These are phyloP conservation scores for Termitomyces sp. DNA, from an alignment of 768 basidiomycete genomes.

Conservation along the genomic window DNA sequence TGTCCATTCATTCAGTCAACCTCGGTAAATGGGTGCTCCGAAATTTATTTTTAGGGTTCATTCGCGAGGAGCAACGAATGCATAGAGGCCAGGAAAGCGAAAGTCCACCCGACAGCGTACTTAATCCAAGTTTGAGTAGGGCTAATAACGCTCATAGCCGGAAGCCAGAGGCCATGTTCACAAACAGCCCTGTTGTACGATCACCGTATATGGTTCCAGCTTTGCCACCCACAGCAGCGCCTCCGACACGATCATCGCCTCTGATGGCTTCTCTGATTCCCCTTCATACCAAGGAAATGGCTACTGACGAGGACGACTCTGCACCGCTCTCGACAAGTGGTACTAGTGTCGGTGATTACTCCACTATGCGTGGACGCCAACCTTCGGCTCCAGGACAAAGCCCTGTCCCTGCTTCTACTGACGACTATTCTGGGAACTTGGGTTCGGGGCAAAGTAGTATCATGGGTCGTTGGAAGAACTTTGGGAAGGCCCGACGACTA, in stretches of 20 bases:
- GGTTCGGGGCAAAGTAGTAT: constrained; percentile 55
- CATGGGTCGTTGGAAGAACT: constrained; percentile 76
- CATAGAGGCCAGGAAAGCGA: constrained; percentile 26
- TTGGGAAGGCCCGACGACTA: constrained; percentile 53
- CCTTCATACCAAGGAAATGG: constrained; percentile 24
- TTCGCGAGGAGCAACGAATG: constrained; percentile 59
- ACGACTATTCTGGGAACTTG: constrained; percentile 53
- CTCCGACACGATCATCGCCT: constrained; percentile 44
- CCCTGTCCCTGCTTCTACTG: constrained; percentile 31
- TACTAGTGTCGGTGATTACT: constrained; percentile 45
- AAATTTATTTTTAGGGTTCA: constrained; percentile 79
- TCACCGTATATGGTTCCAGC: constrained; percentile 68
- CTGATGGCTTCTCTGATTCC: constrained; percentile 59
- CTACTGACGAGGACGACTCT: constrained; percentile 32
- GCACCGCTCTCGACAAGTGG: constrained; percentile 12
- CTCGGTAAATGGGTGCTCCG: constrained; percentile 88
- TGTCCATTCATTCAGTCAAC: constrained; percentile 55
- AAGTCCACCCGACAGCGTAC: constrained; percentile 18
- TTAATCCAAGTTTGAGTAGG: constrained; percentile 17
- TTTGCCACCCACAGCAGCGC: constrained; percentile 42
- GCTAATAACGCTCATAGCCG: not conserved
- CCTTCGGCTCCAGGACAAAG: constrained; percentile 32
- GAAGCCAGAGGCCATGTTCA: constrained; percentile 12
- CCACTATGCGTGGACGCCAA: constrained; percentile 40
- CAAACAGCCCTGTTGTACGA: constrained; percentile 44